A percentile compares a stretch with the other conserved stretches of the same genome.
These are phyloP conservation scores for Oenanthe javanica DNA, from an alignment of 140 eudicot species.

Conservation along the genomic window DNA sequence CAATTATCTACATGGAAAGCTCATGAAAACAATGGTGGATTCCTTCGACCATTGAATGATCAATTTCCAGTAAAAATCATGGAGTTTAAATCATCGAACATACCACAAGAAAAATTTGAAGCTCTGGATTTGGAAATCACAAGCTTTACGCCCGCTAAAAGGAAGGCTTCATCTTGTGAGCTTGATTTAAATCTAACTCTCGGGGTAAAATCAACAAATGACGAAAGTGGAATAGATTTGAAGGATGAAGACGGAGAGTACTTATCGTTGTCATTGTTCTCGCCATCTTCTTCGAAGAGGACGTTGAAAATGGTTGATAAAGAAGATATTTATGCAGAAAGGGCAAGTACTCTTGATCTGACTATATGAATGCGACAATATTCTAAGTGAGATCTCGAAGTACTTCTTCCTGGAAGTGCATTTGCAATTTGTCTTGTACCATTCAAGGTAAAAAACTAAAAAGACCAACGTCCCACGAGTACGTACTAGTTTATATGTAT, in stretches of 20 bases:
- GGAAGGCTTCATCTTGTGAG: constrained; percentile 39
- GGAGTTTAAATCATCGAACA: constrained; percentile 21
- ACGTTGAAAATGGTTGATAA: constrained; percentile 32
- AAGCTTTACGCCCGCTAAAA: constrained; percentile 25
- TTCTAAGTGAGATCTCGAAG: constrained; percentile 99
- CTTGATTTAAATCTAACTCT: constrained; percentile 58
- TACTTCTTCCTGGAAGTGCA: constrained; percentile 36
- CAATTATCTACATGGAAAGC: constrained; percentile 19
- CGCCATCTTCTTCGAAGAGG: constrained; percentile 30
- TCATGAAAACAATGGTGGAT: constrained; percentile 16
- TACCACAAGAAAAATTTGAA: neutral
- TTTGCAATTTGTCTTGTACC: constrained; percentile 41
- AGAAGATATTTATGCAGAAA: constrained; percentile 24
- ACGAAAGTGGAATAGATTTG: constrained; percentile 14
- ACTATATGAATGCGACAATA: constrained; percentile 79
- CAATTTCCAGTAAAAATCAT: constrained; percentile 1
- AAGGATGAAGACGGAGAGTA: constrained; percentile 16
- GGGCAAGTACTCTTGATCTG: constrained; percentile 97
- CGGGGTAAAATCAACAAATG: constrained; percentile 27
- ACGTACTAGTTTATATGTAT: neutral
- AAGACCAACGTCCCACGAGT: neutral
- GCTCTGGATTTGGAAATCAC: constrained; percentile 21
- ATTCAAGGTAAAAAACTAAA: constrained; percentile 23
- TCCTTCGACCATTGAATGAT: constrained; percentile 7
- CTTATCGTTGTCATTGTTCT: constrained; percentile 43